These are phyloP conservation scores for Tirmania nivea DNA, from an alignment of 495 filamentous ascomycete species.

Conservation along the genomic window DNA sequence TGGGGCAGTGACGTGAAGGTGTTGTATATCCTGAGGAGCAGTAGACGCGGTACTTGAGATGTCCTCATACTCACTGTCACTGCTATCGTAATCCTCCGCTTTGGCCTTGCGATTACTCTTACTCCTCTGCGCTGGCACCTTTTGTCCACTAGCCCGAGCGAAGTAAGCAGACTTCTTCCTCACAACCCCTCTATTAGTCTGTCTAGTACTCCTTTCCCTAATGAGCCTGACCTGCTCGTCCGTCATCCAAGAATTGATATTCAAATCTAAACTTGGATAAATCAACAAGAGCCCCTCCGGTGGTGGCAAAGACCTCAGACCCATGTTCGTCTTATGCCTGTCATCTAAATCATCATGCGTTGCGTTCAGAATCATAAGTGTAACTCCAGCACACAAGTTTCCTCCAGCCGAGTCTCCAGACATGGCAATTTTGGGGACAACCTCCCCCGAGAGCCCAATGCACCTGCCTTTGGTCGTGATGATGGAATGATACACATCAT, in stretches of 20 bases:
- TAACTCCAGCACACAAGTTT: slow-evolving; percentile 62
- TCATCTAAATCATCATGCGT: slow-evolving; percentile 33
- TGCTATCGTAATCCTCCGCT: slow-evolving; percentile 21
- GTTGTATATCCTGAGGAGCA: background rate
- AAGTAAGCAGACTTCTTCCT: slow-evolving; percentile 51
- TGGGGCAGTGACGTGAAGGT: background rate
- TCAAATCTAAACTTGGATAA: slow-evolving; percentile 83
- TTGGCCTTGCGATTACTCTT: background rate
- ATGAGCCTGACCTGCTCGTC: slow-evolving; percentile 94
- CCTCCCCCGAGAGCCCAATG: slow-evolving; percentile 55
- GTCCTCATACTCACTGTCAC: slow-evolving; percentile 9
- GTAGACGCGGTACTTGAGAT: background rate
- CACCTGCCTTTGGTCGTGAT: slow-evolving; percentile 56
- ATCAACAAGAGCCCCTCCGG: slow-evolving; percentile 68
- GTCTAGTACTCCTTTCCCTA: slow-evolving; percentile 54
- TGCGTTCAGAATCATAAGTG: slow-evolving; percentile 71
- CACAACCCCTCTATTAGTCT: slow-evolving; percentile 54
- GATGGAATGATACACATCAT: slow-evolving; percentile 74
- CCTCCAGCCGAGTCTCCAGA: slow-evolving; percentile 87
- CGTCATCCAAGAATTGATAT: slow-evolving; percentile 97
- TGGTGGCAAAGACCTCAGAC: slow-evolving; percentile 34
- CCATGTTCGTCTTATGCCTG: slow-evolving; percentile 9
- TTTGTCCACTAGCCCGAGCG: slow-evolving; percentile 17
- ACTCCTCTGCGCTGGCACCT: slow-evolving; percentile 4
- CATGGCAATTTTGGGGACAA: slow-evolving; percentile 50